Conservation (phyloP, 352 stramenopile genomes). For the Aphanomyces cochlioides region DNA sequence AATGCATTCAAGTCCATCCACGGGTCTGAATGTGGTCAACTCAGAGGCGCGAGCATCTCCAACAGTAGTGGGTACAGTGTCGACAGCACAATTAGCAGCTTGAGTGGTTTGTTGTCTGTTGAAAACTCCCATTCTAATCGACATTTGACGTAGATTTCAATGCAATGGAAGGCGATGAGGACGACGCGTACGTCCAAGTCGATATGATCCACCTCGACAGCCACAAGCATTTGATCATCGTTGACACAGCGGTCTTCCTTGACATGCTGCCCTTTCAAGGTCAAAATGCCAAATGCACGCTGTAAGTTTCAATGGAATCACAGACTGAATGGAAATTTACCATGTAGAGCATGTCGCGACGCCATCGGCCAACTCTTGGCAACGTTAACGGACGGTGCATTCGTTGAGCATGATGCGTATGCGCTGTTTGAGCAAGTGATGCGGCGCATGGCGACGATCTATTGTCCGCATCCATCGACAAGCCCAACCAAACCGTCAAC, state of each 20-base stretch:
- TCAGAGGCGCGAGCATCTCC: too few relatives aligned
- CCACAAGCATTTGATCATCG: background rate
- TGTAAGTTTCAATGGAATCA: conserved; percentile 37
- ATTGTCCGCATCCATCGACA: conserved; percentile 44
- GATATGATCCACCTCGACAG: conserved; percentile 53
- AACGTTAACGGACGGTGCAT: conserved; percentile 45
- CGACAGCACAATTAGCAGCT: too few relatives aligned
- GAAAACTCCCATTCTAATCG: background rate
- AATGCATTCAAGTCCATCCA: too few relatives aligned
- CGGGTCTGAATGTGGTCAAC: too few relatives aligned
- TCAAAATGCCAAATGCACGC: conserved; percentile 43
- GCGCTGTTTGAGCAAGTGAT: conserved; percentile 65
- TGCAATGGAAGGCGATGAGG: conserved; percentile 43
- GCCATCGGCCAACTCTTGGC: conserved; percentile 49
- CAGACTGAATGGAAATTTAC: background rate
- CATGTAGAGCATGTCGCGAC: conserved; percentile 48
- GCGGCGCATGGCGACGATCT: conserved; percentile 66
- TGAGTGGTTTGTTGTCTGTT: too few relatives aligned
- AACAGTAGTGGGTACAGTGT: too few relatives aligned
- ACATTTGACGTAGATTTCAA: conserved; percentile 27
- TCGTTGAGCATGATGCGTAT: conserved; percentile 65
- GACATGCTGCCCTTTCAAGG: conserved; percentile 47
- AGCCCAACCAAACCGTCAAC: background rate
- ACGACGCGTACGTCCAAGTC: conserved; percentile 66
- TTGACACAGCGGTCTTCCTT: conserved; percentile 43